Conservation (phyloP, 1,139 yeast genomes). For the Sugiyamaella grinbergsii region DNA sequence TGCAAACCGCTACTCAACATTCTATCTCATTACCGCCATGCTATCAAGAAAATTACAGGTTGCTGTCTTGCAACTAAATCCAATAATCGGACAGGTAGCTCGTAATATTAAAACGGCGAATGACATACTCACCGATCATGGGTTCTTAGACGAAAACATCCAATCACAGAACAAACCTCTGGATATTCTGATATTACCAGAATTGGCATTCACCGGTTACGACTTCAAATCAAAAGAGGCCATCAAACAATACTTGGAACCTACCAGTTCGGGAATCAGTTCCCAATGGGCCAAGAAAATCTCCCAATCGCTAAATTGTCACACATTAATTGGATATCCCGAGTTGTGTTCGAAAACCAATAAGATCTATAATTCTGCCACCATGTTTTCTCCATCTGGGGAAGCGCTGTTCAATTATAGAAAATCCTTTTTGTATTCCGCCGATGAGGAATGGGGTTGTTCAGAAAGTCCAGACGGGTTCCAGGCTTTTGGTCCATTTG, state of each 20-base stretch:
- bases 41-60: conserved; percentile 47
- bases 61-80: conserved; percentile 71
- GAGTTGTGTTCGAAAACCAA: conserved; percentile 46
- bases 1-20: background rate
- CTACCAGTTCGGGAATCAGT: conserved; percentile 48
- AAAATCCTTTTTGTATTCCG: conserved; percentile 73
- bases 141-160: conserved; percentile 20
- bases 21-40: background rate
- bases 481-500: conserved; percentile 20
- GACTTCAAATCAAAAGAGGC: conserved; percentile 57
- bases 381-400: conserved; percentile 63
- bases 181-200: conserved; percentile 73
- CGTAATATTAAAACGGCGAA: conserved; percentile 56
- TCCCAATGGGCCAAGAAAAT: conserved; percentile 59
- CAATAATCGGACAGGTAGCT: conserved; percentile 60
- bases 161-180: conserved; percentile 25
- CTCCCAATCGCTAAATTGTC: conserved; percentile 57
- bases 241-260: conserved; percentile 65
- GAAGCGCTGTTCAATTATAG: conserved; percentile 65
- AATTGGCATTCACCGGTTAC: conserved; percentile 84
- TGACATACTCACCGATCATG: conserved; percentile 43
- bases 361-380: conserved; percentile 69
- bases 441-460: conserved; percentile 85
- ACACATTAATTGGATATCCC: conserved; percentile 83
- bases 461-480: conserved; percentile 58